Percentiles rank a stretch among this genome's conserved stretches.
phyloP scores from a whole-genome alignment of 257 asterid genomes.

The Lithospermum erythrorhizon region DNA sequence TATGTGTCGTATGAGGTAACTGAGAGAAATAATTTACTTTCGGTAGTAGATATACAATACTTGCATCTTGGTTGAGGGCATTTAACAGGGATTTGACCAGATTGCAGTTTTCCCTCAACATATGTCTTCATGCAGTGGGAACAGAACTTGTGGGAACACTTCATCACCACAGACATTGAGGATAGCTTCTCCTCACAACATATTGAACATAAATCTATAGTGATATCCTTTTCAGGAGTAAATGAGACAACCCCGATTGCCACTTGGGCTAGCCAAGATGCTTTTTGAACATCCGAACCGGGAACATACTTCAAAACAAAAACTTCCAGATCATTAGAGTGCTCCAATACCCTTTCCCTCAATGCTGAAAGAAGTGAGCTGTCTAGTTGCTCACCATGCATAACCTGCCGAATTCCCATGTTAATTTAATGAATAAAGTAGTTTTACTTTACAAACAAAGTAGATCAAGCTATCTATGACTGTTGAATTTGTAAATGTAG shows the following conservation, averaged over 20 bases:
- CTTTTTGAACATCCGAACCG: slow-evolving; percentile 27
- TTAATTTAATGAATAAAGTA: no score
- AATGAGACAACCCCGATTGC: slow-evolving; percentile 70
- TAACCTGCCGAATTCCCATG: slow-evolving; percentile 34
- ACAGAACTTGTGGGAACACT: slow-evolving; percentile 84
- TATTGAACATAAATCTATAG: slow-evolving; percentile 56
- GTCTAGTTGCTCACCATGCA: slow-evolving; percentile 38
- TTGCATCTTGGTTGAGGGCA: slow-evolving; percentile 80
- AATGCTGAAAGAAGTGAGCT: slow-evolving; percentile 63
- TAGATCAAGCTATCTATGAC: no score
- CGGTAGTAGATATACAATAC: slow-evolving; percentile 46
- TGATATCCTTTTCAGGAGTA: slow-evolving; percentile 28
- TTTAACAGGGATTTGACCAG: slow-evolving; percentile 49
- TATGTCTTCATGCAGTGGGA: slow-evolving; percentile 80
- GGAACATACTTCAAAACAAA: slow-evolving; percentile 48
- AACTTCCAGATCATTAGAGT: slow-evolving; percentile 38
- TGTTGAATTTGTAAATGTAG: no score
- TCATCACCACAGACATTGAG: slow-evolving; percentile 53
- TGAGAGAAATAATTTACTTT: slow-evolving; percentile 63
- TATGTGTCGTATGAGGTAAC: slow-evolving; percentile 51
- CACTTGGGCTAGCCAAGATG: slow-evolving; percentile 59
- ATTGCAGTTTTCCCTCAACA: slow-evolving; percentile 59
- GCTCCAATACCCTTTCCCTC: slow-evolving; percentile 62
- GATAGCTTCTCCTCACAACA: slow-evolving; percentile 74
- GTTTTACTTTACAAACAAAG: no score